Percentiles rank a stretch among this genome's conserved stretches.
Conservation (phyloP, 1,284 basidiomycete genomes). For the Abortiporus biennis region DNA sequence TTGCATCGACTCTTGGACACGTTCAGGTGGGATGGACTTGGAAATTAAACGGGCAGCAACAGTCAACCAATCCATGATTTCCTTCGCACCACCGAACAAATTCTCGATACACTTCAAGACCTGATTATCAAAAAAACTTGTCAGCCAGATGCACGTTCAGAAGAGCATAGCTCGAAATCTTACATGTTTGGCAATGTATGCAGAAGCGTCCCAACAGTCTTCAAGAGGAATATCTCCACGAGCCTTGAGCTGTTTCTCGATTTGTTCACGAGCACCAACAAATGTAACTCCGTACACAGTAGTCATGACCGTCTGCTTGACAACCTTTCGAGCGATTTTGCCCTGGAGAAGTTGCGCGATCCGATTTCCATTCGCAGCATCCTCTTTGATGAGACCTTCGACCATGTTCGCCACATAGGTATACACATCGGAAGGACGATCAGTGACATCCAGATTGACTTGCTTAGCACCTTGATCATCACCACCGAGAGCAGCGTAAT, state of each 20-base stretch:
- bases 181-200: constrained; percentile 80
- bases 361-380: constrained; percentile 41
- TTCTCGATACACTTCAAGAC: constrained; percentile 85
- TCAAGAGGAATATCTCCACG: constrained; percentile 72
- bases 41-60: constrained; percentile 80
- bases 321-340: constrained; percentile 89
- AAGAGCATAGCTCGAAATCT: constrained; percentile 11
- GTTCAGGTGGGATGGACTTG: constrained; percentile 79
- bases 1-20: constrained; percentile 49
- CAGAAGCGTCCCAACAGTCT: constrained; percentile 68
- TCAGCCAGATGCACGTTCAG: neutral
- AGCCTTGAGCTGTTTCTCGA: constrained; percentile 84
- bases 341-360: constrained; percentile 67
- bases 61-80: constrained; percentile 91
- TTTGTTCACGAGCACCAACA: constrained; percentile 93
- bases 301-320: constrained; percentile 99
- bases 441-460: constrained; percentile 87
- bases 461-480: constrained; percentile 87
- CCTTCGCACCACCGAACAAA: constrained; percentile 87
- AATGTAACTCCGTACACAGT: constrained; percentile 99
- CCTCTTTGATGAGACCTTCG: constrained; percentile 48
- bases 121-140: constrained; percentile 28
- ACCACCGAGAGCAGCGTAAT: constrained; percentile 97
- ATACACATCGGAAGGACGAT: constrained; percentile 94
- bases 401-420: constrained; percentile 88